Evolutionary conservation across 805 yeast genomes (phyloP), one percentile per base, ranked within the genome.

Genomic region (Saturnispora ahearnii): DNA sequence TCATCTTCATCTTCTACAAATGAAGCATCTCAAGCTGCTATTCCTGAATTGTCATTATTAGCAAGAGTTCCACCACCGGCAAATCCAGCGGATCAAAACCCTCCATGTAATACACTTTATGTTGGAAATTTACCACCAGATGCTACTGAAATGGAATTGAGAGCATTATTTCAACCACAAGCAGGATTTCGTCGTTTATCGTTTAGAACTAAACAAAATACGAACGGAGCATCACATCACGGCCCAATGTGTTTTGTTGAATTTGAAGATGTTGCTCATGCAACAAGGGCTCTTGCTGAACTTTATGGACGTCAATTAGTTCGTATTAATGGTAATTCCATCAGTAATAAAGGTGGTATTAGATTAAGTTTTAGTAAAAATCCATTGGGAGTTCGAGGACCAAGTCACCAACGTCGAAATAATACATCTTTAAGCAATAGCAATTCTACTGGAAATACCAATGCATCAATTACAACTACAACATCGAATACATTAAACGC

Each of bases 211-310:
- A 88, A 89, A 67, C 65, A 60, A 48, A 55, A 57, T 36, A 57
- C 62, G 13, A 58, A 59, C 12, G 59, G 63, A 3, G 62, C 64
- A 44, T 72, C 73, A 41, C 77, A 78, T 56, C 95, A 85, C 69
- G 98, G 99, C 4, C 99, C 99, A 49, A 93, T 93, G 98, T 93
- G 99, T 67, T 93, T 93, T 73, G 99, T 93, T 49, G 99, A 93
- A 71, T 93, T 93, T 70, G 99, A 93, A 59, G 97, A 91, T 65
- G 96, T 93, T 47, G 82, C 85, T 3, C 84, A 79, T 67, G 99
- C 99, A 1, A 88, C 98, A 2, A 76, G 87, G 59, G 97, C 98
- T 0, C 73, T 93, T 52, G 96, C 96, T 31, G 96, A 90, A 67
- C 72, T 93, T 45, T 93, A 93, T 63, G 99, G 99, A 13, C 76